Base-by-base conservation (phyloP, 2,329 filamentous ascomycete genomes). In the Fusarium nanum region DNA sequence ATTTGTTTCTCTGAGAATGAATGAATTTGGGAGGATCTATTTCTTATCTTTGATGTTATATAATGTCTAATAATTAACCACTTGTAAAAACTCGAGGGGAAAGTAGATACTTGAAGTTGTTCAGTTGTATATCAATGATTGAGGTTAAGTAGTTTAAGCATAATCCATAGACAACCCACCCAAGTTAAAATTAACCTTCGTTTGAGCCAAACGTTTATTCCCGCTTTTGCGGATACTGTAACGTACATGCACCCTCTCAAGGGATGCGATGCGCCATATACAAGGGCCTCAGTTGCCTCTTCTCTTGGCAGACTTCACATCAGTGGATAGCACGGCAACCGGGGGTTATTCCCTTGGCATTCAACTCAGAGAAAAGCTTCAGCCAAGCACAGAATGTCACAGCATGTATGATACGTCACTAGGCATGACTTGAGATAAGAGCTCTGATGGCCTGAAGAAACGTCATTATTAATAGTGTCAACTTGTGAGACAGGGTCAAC, bases 261-360 rank as follows among this genome's bases (percentile, higher is more conserved):
- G 42, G 22, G 55, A 56, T 70, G 62, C 58, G 55, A 56, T 70
- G 62, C 58, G 66, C 66, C 53, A 67, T 70, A 59, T 60, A 64
- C 63, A 58, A 49, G 20, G 63, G 67, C 46, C 59, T 55, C 7
- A 42, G 34, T 56, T 65, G 56, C 46, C 55, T 64, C 52, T 45
- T 30, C 18, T 55, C 62, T 52, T 50, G 64, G 49, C 48, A 47
- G 53, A 32, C 28, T 27, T 27, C 12, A n/a, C 42, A 40, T 48
- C 49, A 46, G 67, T 67, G 56, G 62, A 28, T 70, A 67, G 48
- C 37, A 46, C 60, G 61, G 55, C 60, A 50, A 37, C 52, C 41
- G 59, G 44, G 28, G 28, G 18, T 37, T 44, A 44, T 49, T 37
- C 40, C 34, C 46, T 60, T 61, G 65, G 40, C 57, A n/a, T 37